Evolutionary conservation across 768 basidiomycete species (phyloP), one percentile per base, ranked within the genome.

Genomic region (Suillus variegatus): DNA sequence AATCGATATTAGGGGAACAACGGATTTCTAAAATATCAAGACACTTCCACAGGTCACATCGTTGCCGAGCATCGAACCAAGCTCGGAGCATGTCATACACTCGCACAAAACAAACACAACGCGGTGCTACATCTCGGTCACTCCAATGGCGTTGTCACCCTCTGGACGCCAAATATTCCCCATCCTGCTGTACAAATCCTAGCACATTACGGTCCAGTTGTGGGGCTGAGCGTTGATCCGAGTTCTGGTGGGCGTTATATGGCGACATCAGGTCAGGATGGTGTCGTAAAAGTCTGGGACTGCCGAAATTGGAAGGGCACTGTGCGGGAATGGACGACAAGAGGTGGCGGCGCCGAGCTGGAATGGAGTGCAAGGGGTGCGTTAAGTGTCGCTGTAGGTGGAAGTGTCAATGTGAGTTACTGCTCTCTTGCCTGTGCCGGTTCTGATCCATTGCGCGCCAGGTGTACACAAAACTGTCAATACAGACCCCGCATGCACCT

Each of bases 41-140:
- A 99, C 74, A 96, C 94, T 0, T 95, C 97, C 5, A 99, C 95
- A 0, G 97, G 97, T 14, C 84, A 88, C 63, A 82, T 97, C 46
- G 81, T 99, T 41, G 87, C 88, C 44, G 90, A 94, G 74, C 94
- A 97, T 76, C 89, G 94, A 25, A 97, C 95, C 10, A 94, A 93
- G 73, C 84, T 97, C 32, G 96, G 97, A 4, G 85, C 90, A 10
- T 94, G 92, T 70, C 84, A 80, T 41, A 86, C 92, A 46, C 93
- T 99, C 88, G 81, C 93, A 0, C 95, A 98, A 81, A 98, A 97
- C 74, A 76, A 82, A 18, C 95, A 98, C 79, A 96, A 91, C 76
- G 97, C 95, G 14, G 94, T 99, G 67, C 90, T 98, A 63, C 88
- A 97, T 67, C 87, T 97, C 12, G 97, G 97, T 0, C 97, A 99